A percentile compares a stretch with the other conserved stretches of the same genome.
phyloP scores from a whole-genome alignment of 1,284 basidiomycete species.

The Bjerkandera adusta region DNA sequence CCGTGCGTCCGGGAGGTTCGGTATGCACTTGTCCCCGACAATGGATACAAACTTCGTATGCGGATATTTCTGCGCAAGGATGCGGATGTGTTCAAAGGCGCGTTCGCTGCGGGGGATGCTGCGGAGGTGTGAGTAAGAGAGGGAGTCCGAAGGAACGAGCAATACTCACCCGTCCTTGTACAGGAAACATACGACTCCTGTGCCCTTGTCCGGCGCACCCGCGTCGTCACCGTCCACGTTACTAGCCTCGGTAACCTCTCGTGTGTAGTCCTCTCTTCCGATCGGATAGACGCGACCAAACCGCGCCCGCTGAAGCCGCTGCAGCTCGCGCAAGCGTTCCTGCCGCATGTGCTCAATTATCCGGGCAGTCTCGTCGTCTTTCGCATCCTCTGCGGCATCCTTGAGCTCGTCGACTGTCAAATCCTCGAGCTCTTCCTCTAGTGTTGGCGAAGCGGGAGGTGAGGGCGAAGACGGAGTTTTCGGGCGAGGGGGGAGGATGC shows the following conservation, averaged over 20 bases:
- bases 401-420: slow-evolving; percentile 66
- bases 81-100: slow-evolving; percentile 68
- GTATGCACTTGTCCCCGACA: slow-evolving; percentile 93
- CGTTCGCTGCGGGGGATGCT: slow-evolving; percentile 82
- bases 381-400: slow-evolving; percentile 65
- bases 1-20: slow-evolving; percentile 90
- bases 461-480: slow-evolving; percentile 72
- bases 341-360: slow-evolving; percentile 70
- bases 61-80: slow-evolving; percentile 80
- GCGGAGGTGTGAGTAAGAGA: slow-evolving; percentile 9
- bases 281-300: slow-evolving; percentile 92
- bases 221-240: slow-evolving; percentile 59
- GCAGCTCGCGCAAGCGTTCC: slow-evolving; percentile 65
- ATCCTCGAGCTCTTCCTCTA: slow-evolving; percentile 65
- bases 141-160: slow-evolving; percentile 9
- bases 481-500: slow-evolving; percentile 81
- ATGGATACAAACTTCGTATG: slow-evolving; percentile 96
- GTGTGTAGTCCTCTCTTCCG: slow-evolving; percentile 89
- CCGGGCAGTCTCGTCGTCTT: slow-evolving; percentile 78
- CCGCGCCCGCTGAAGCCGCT: slow-evolving; percentile 60
- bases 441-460: slow-evolving; percentile 62
- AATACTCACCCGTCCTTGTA: slow-evolving; percentile 81
- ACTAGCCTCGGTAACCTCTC: slow-evolving; percentile 94
- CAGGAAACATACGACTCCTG: slow-evolving; percentile 84
- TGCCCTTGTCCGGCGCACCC: slow-evolving; percentile 67